Percentiles rank a stretch among this genome's conserved stretches.
Conservation (phyloP, 306 rosid genomes). For the Quillaja saponaria region DNA sequence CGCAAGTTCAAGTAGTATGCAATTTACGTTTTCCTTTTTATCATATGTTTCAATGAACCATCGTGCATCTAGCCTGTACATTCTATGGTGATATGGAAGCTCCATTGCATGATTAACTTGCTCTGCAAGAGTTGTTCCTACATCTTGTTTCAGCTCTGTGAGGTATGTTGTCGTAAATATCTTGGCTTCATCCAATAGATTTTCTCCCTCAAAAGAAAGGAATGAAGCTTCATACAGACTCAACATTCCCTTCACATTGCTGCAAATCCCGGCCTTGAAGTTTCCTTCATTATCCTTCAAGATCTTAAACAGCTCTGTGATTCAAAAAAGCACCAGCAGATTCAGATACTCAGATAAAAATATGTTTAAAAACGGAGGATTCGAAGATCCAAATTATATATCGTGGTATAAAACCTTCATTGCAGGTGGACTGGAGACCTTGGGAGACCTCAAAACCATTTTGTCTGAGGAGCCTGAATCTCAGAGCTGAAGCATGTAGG, state of each 20-base stretch:
- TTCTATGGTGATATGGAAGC: slow-evolving; percentile 47
- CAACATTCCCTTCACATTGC: slow-evolving; percentile 51
- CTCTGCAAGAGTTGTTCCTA: background rate
- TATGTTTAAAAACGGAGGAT: too few species aligned
- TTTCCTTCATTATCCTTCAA: slow-evolving; percentile 26
- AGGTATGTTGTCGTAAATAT: slow-evolving; percentile 39
- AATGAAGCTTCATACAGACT: slow-evolving; percentile 60
- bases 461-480: slow-evolving; percentile 57
- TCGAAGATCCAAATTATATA: too few species aligned
- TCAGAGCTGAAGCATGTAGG: slow-evolving; percentile 40
- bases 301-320: slow-evolving; percentile 48
- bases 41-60: slow-evolving; percentile 54
- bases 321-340: background rate
- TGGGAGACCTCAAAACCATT: slow-evolving; percentile 16
- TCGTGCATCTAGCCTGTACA: slow-evolving; percentile 46
- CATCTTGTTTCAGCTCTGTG: slow-evolving; percentile 1
- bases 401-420: too few species aligned
- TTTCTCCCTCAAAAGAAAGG: slow-evolving; percentile 47
- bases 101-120: slow-evolving; percentile 50
- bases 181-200: slow-evolving; percentile 51
- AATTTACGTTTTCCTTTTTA: slow-evolving; percentile 31
- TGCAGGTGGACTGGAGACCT: too few species aligned
- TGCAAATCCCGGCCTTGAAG: slow-evolving; percentile 10
- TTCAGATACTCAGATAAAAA: too few species aligned
- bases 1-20: slow-evolving; percentile 44